Conservation (phyloP, 345 rosid genomes). For the Populus deltoides region DNA sequence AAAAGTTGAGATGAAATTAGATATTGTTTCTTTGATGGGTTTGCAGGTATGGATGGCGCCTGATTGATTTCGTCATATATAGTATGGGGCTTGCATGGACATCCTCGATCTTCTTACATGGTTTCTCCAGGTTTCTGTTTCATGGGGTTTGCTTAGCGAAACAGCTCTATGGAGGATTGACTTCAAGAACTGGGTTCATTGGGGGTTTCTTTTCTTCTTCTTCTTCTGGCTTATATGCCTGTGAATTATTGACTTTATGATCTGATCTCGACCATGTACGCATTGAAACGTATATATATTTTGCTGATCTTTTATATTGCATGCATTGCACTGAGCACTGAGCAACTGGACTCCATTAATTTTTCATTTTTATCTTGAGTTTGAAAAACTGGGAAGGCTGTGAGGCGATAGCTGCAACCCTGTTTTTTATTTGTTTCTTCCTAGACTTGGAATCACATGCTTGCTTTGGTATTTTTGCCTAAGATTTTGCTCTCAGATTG, state of each 20-base stretch:
- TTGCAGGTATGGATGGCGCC: constrained; percentile 30
- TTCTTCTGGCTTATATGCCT: not conserved
- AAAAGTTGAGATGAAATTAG: not conserved
- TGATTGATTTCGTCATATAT: not conserved
- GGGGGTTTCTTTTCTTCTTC: not conserved
- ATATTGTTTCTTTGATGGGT: constrained; percentile 7
- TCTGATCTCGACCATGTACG: not conserved
- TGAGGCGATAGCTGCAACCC: not conserved
- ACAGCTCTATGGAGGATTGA: not conserved
- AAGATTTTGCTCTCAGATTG: too few relatives aligned
- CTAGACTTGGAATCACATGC: too few relatives aligned
- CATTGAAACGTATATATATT: not conserved
- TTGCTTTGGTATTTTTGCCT: too few relatives aligned
- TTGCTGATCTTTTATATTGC: not conserved
- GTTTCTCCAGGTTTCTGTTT: not conserved
- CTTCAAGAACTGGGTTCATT: not conserved
- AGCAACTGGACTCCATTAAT: not conserved
- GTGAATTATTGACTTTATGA: not conserved
- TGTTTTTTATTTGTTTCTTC: not conserved
- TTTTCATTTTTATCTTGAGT: not conserved
- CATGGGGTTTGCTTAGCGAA: not conserved
- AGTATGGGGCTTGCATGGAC: not conserved
- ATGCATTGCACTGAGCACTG: not conserved
- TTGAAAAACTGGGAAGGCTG: not conserved
- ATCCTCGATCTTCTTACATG: not conserved